These are phyloP conservation scores for Parasitella parasitica DNA, from an alignment of 371 early-diverging fungal species.

Conservation along the genomic window DNA sequence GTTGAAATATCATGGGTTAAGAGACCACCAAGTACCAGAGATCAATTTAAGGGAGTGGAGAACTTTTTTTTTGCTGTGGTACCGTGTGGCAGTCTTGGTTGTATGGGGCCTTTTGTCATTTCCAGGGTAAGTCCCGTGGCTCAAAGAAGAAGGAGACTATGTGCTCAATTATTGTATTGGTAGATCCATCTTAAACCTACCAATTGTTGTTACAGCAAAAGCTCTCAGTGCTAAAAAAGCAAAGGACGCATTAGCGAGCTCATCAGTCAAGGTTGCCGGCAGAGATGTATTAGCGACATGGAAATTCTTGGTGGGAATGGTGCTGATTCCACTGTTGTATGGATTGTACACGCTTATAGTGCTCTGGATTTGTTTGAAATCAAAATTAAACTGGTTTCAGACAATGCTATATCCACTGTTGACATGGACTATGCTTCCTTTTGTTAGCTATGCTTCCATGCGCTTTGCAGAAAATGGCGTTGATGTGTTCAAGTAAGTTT, in stretches of 20 bases:
- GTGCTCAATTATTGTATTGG: neutral
- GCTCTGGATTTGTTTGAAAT: slow-evolving; percentile 45
- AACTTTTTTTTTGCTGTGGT: slow-evolving; percentile 72
- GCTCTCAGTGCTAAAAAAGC: slow-evolving; percentile 78
- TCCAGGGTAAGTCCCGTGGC: slow-evolving; percentile 73
- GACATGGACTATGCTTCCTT: slow-evolving; percentile 63
- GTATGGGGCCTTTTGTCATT: slow-evolving; percentile 75
- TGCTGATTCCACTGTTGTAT: slow-evolving; percentile 76
- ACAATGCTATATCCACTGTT: slow-evolving; percentile 48
- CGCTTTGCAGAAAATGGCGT: slow-evolving; percentile 87
- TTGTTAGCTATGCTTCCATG: slow-evolving; percentile 81
- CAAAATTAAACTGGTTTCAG: slow-evolving; percentile 30
- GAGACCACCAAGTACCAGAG: slow-evolving; percentile 94
- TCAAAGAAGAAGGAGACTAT: neutral
- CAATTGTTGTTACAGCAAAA: slow-evolving; percentile 74
- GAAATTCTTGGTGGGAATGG: slow-evolving; percentile 90
- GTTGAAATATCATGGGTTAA: slow-evolving; percentile 87
- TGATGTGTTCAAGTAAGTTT: slow-evolving; percentile 73
- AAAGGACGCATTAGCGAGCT: slow-evolving; percentile 83
- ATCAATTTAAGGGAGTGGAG: slow-evolving; percentile 67
- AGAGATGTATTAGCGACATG: slow-evolving; percentile 96
- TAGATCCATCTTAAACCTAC: slow-evolving; percentile 77
- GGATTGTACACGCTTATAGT: slow-evolving; percentile 66
- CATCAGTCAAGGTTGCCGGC: slow-evolving; percentile 91
- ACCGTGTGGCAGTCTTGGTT: slow-evolving; percentile 65